phyloP scores from a whole-genome alignment of 2,329 filamentous ascomycete species.

The Lizonia empirigonia region DNA sequence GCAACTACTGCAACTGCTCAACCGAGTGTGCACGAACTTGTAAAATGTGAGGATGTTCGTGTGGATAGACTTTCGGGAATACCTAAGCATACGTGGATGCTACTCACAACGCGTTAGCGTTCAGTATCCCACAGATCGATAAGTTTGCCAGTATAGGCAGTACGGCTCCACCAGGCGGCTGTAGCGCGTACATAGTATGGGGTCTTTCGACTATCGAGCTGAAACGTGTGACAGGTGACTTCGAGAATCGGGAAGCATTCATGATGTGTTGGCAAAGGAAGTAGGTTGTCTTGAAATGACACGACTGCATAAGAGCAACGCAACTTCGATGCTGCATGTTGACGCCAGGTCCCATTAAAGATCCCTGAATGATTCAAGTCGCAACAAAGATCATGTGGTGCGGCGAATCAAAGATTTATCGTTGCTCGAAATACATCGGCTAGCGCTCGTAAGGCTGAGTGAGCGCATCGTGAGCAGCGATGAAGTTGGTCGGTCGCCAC shows the following conservation, averaged over 20 bases:
- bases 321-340: not conserved
- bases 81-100: conserved; percentile 10
- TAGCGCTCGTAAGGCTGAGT: conserved; percentile 21
- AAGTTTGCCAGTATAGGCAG: conserved; percentile 16
- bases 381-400: not conserved
- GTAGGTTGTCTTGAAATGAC: not conserved
- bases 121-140: conserved; percentile 13
- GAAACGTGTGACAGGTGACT: not conserved
- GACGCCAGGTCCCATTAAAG: not conserved
- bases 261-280: not conserved
- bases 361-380: not conserved
- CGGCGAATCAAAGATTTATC: conserved; percentile 3
- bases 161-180: conserved; percentile 8
- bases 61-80: conserved; percentile 2
- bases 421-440: conserved; percentile 17
- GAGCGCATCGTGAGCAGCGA: conserved; percentile 19
- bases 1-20: not conserved
- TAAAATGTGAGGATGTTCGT: not conserved
- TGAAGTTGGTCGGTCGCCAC: conserved; percentile 28
- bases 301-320: not conserved
- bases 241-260: not conserved
- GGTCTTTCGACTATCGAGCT: not conserved
- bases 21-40: not conserved
- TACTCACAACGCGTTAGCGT: conserved; percentile 19
- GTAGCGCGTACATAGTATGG: conserved; percentile 6